Evolutionary conservation across 2,329 filamentous ascomycete species (phyloP), one percentile per base, ranked within the genome.

Genomic region (Trichophyton verrucosum): DNA sequence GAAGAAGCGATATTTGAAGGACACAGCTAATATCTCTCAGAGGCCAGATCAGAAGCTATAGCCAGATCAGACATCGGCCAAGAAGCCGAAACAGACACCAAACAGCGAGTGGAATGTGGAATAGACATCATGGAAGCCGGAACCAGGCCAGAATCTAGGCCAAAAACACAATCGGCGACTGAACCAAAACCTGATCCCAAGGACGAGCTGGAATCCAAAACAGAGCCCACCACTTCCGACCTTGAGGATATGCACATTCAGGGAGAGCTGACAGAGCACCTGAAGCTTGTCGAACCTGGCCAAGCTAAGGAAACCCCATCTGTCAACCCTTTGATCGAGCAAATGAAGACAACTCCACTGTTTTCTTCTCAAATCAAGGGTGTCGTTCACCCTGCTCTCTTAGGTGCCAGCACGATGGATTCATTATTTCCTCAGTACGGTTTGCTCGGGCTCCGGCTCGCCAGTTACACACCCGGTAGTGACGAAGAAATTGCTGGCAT

Each of bases 361-460:
- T 63, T 65, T 51, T 65, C 64, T 9, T 62, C 63, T 8, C 57
- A 55, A 15, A 60, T 64, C 24, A 49, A 42, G 27, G 36, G 42
- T 61, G 24, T 15, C 2, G 22, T 13, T 36, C 51, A 58, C 7
- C 6, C 30, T 7, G 15, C 38, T 11, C 38, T 59, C 5, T 17
- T 38, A 9, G n/a, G 33, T 4, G 46, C 53, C 3, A 24, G 27
- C 36, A 36, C 3, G 9, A 6, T 44, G 27, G 44, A 57, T 17
- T 47, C 38, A 24, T 20, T 59, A 3, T 46, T 63, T 17, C 67
- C 67, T 2, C 68, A 70, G 46, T 69, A 68, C 55, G 68, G 67
- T 9, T 57, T 70, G 17, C 56, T 70, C 5, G 68, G 68, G 0
- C 30, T 66, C 17, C 63, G 65, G 1, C 36, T 66, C 22, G 40